phyloP scores from a whole-genome alignment of 2,329 filamentous ascomycete genomes.

The Allantophomopsis cytisporea region DNA sequence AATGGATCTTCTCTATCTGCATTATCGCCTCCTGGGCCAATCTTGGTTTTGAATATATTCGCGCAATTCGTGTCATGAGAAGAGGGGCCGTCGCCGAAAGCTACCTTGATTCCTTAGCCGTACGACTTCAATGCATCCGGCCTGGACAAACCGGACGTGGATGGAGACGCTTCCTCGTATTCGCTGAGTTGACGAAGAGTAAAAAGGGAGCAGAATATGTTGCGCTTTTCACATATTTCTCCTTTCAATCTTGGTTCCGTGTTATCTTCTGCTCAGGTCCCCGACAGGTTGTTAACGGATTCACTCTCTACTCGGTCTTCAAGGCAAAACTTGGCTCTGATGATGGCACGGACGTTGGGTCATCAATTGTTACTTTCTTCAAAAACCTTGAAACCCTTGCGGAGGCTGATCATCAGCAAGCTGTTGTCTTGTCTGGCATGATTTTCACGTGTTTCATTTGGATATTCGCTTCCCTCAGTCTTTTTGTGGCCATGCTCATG shows the following conservation, averaged over 20 bases:
- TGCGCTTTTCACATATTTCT: constrained; percentile 59
- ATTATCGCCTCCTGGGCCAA: constrained; percentile 86
- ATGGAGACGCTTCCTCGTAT: constrained; percentile 70
- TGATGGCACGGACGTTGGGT: constrained; percentile 38
- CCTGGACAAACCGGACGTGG: constrained; percentile 56
- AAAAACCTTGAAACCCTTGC: constrained; percentile 66
- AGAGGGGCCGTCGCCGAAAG: constrained; percentile 80
- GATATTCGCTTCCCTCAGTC: constrained; percentile 64
- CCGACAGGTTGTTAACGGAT: constrained; percentile 77
- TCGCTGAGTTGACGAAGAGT: constrained; percentile 57
- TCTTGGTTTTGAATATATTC: constrained; percentile 64
- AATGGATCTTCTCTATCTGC: constrained; percentile 90
- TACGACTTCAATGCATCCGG: constrained; percentile 73
- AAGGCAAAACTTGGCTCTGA: constrained; percentile 54
- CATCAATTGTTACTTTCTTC: constrained; percentile 64
- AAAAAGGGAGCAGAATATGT: constrained; percentile 62
- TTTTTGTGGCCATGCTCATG: constrained; percentile 63
- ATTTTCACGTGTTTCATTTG: constrained; percentile 83
- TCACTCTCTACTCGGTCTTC: constrained; percentile 81
- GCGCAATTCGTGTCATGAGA: constrained; percentile 68
- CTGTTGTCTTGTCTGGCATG: constrained; percentile 79
- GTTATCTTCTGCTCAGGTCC: constrained; percentile 85
- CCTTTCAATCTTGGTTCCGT: constrained; percentile 56
- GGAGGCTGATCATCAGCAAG: constrained; percentile 61
- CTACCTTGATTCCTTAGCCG: constrained; percentile 80